Evolutionary conservation across 768 basidiomycete species (phyloP), one percentile per base, ranked within the genome.

Genomic region (Serendipita vermifera): DNA sequence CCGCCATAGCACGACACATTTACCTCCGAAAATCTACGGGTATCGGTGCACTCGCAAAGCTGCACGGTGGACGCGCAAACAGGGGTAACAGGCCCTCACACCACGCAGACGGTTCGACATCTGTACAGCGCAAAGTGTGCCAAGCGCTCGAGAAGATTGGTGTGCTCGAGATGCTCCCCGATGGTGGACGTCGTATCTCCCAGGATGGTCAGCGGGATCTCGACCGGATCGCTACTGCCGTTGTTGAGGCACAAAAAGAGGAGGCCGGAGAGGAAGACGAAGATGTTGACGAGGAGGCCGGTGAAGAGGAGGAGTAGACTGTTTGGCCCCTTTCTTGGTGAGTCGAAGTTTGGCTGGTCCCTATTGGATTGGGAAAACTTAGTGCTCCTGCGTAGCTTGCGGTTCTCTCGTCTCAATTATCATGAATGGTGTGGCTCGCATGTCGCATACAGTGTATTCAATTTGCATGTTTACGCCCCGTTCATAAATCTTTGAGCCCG

Each of bases 91-190:
- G 96, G 63, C 92, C 94, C 48, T 90, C 89, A 60, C 92, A 94
- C 76, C 94, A 97, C 74, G 82, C 79, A 57, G 77, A 86, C 67
- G 79, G 82, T 24, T 91, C 93, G 38, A 77, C 84, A 56, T 83
- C 83, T 57, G 87, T 97, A 53, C 91, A 97, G 72, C 86, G 93
- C 68, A 92, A 87, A 73, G 75, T 97, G 63, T 91, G 93, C 75
- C 94, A 99, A 74, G 82, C 91, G 41, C 77, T 98, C 64, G 94
- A 97, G 79, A 96, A 94, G 79, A 97, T 99, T 67, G 93, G 93
- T 66, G 96, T 98, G 58, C 77, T 98, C 65, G 96, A 98, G 75
- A 78, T 85, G 73, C 81, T 86, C 59, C 82, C 86, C 39, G 91
- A 93, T 67, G 96, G 94, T 64, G 94, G 94, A 60, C 83, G 96